Conservation (phyloP, 2,329 filamentous ascomycete species). For the Colletotrichum lentis region DNA sequence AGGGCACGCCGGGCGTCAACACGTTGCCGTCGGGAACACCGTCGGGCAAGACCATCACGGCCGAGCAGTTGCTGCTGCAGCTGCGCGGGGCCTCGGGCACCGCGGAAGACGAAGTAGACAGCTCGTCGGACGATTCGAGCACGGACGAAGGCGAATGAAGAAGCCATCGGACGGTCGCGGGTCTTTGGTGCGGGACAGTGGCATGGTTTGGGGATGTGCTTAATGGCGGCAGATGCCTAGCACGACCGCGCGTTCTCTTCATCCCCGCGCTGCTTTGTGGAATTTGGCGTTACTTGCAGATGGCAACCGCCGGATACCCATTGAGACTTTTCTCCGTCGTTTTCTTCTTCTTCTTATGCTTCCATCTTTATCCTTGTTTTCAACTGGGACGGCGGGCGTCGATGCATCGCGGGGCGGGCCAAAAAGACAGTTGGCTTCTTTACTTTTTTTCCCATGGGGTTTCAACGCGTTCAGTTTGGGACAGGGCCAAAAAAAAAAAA, state of each 20-base stretch:
- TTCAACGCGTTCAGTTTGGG: not conserved
- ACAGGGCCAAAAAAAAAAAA: not conserved
- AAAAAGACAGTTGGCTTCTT: not conserved
- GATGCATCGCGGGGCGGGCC: not conserved
- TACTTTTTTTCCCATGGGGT: not conserved
- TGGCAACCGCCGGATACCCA: not conserved
- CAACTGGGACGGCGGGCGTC: not conserved
- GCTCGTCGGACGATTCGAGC: conserved; percentile 25
- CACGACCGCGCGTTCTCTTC: not conserved
- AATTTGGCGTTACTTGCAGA: not conserved
- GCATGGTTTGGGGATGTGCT: not conserved
- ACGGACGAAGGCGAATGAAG: conserved; percentile 1
- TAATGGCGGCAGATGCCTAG: not conserved
- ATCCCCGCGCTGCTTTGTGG: not conserved
- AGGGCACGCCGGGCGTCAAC: not conserved
- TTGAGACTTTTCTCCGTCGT: not conserved
- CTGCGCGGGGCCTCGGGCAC: not conserved
- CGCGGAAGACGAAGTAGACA: not conserved
- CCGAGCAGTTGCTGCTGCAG: conserved; percentile 13
- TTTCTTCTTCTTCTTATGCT: not conserved
- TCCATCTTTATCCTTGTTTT: not conserved
- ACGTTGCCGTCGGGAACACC: conserved; percentile 36
- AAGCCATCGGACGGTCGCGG: no score
- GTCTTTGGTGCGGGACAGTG: not conserved
- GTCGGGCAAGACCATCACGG: conserved; percentile 43